phyloP scores from a whole-genome alignment of 139 green algal genomes.

The Volvox reticuliferus region DNA sequence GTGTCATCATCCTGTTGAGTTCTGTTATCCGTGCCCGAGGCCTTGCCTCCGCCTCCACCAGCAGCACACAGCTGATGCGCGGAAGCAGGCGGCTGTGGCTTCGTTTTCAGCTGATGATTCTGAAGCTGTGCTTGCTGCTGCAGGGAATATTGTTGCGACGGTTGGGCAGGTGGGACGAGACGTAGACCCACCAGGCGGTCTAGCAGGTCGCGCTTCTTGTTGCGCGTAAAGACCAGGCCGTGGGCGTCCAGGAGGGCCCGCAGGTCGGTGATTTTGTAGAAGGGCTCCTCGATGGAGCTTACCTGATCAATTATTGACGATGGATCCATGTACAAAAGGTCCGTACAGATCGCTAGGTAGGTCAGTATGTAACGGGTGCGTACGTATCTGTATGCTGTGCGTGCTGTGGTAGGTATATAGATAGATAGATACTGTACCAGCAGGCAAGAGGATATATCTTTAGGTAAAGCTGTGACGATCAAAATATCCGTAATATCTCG shows the following conservation, averaged over 20 bases:
- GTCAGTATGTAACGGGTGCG: too few relatives aligned
- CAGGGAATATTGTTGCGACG: background rate
- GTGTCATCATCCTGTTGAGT: too few relatives aligned
- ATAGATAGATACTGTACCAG: too few relatives aligned
- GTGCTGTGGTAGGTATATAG: too few relatives aligned
- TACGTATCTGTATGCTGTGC: too few relatives aligned
- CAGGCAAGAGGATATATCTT: too few relatives aligned
- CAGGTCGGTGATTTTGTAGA: conserved; percentile 58
- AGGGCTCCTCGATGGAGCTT: conserved; percentile 51
- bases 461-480: too few relatives aligned
- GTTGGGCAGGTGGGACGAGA: background rate
- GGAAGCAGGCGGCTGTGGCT: background rate
- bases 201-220: conserved; percentile 27
- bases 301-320: background rate
- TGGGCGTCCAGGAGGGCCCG: conserved; percentile 1
- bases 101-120: background rate
- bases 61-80: background rate
- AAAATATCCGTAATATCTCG: too few relatives aligned
- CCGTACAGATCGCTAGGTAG: too few relatives aligned
- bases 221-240: background rate
- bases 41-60: background rate
- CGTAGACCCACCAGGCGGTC: conserved; percentile 24
- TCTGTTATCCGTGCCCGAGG: background rate
- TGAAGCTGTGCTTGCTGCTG: background rate
- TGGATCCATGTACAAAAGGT: too few relatives aligned